These are phyloP conservation scores for Monilinia polystroma DNA, from an alignment of 2,329 filamentous ascomycete species.

Conservation along the genomic window DNA sequence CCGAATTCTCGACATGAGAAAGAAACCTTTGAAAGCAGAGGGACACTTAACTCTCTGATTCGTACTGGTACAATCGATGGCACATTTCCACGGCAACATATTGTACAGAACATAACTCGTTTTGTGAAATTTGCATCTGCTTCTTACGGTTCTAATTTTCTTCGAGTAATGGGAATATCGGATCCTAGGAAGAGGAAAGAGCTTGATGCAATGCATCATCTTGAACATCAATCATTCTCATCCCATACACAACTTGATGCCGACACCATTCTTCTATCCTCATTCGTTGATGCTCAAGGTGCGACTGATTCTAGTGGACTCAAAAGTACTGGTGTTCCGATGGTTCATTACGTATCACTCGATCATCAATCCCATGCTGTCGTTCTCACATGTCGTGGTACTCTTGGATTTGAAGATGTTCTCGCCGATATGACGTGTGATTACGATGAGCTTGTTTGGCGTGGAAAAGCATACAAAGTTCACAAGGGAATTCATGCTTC, in stretches of 20 bases:
- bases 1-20: slow-evolving; percentile 39
- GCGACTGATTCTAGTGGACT: slow-evolving; percentile 51
- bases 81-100: slow-evolving; percentile 58
- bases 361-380: slow-evolving; percentile 57
- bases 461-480: slow-evolving; percentile 53
- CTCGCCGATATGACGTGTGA: slow-evolving; percentile 59
- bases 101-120: slow-evolving; percentile 61
- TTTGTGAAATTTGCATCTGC: slow-evolving; percentile 68
- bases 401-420: slow-evolving; percentile 57
- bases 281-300: slow-evolving; percentile 55
- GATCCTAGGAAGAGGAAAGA: slow-evolving; percentile 46
- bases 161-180: slow-evolving; percentile 62
- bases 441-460: slow-evolving; percentile 50
- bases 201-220: slow-evolving; percentile 45
- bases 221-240: slow-evolving; percentile 62
- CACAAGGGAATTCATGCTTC: slow-evolving; percentile 58
- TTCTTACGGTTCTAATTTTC: slow-evolving; percentile 62
- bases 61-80: slow-evolving; percentile 55
- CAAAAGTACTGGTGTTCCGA: slow-evolving; percentile 52
- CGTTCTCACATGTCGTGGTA: slow-evolving; percentile 55
- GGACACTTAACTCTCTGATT: slow-evolving; percentile 35
- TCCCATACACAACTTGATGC: slow-evolving; percentile 60
- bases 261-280: slow-evolving; percentile 57
- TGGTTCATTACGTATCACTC: slow-evolving; percentile 57
- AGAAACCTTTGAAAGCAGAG: slow-evolving; percentile 35